These are phyloP conservation scores for Hylodesmum podocarpum DNA, from an alignment of 306 rosid species.

Conservation along the genomic window DNA sequence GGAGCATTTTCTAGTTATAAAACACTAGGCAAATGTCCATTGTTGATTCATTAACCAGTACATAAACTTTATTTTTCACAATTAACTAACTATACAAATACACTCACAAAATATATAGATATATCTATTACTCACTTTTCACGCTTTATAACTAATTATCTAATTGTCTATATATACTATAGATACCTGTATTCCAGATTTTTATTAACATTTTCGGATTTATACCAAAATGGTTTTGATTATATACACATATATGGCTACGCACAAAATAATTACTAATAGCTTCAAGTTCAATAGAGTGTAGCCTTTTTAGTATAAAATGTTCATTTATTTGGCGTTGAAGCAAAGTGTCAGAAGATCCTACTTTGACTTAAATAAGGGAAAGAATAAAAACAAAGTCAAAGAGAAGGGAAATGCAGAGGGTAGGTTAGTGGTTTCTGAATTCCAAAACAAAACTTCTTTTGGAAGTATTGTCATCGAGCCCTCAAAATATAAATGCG, in stretches of 20 bases:
- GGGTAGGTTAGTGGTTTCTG: conserved; percentile 15
- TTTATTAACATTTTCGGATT: conserved; percentile 1
- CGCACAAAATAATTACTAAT: neutral
- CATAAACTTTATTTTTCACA: too few species aligned
- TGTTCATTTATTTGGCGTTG: conserved; percentile 21
- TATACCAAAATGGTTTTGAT: neutral
- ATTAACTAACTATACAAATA: too few species aligned
- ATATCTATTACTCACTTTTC: too few species aligned
- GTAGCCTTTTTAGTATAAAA: neutral
- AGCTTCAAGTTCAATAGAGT: conserved; percentile 16
- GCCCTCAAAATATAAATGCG: conserved; percentile 64
- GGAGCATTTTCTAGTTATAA: neutral
- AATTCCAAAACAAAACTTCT: conserved; percentile 32
- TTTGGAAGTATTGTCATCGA: conserved; percentile 82
- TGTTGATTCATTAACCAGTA: neutral
- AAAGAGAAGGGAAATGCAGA: conserved; percentile 6
- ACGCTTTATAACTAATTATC: too few species aligned
- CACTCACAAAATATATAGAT: too few species aligned
- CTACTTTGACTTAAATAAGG: conserved; percentile 28
- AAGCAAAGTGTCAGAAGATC: conserved; percentile 24
- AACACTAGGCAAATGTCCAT: neutral
- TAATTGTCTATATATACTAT: too few species aligned
- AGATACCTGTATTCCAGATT: too few species aligned
- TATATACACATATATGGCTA: neutral
- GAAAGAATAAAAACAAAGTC: conserved; percentile 23